These are phyloP conservation scores for Rhododendron molle DNA, from an alignment of 148 eudicot species.

Conservation along the genomic window DNA sequence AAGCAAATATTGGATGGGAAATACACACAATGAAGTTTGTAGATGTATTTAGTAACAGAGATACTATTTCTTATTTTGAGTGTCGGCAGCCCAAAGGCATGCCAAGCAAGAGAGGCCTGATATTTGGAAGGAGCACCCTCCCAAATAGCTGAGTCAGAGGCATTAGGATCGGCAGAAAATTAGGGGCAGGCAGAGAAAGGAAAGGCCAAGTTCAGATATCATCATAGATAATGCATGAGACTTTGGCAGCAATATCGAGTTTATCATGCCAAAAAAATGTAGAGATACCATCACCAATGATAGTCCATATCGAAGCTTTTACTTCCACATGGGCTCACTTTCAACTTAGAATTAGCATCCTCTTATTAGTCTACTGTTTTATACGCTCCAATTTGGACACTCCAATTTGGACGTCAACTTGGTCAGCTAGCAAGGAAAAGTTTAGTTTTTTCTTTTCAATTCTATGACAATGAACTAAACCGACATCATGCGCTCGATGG, in stretches of 20 bases:
- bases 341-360: neutral
- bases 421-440: neutral
- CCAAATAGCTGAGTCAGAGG: no score
- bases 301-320: neutral
- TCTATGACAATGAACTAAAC: neutral
- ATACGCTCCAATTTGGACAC: neutral
- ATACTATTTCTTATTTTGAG: neutral
- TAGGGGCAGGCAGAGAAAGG: no score
- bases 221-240: no score
- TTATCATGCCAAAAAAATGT: no score
- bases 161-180: no score
- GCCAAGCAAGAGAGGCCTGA: no score
- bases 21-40: neutral
- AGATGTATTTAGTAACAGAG: neutral
- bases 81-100: neutral
- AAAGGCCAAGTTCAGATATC: no score
- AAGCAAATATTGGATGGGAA: neutral
- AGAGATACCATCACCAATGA: no score
- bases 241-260: no score
- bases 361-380: neutral
- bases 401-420: neutral
- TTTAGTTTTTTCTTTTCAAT: neutral
- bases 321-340: neutral
- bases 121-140: no score
- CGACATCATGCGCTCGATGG: neutral